A percentile compares a stretch with the other conserved stretches of the same genome.
These are phyloP conservation scores for Acacia crassicarpa DNA, from an alignment of 306 rosid species.

Conservation along the genomic window DNA sequence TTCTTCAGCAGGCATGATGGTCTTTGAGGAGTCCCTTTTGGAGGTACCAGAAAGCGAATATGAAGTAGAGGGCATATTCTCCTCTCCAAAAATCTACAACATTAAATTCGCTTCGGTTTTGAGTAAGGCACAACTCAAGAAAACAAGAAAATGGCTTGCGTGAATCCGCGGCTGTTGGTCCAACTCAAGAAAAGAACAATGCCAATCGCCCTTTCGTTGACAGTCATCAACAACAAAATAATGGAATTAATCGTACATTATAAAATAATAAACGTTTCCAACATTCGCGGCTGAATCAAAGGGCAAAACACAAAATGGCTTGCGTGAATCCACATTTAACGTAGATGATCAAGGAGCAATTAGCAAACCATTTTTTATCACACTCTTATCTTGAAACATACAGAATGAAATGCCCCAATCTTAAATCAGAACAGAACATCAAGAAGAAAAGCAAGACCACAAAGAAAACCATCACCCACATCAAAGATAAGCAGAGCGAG, in stretches of 20 bases:
- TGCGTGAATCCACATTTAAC: not conserved
- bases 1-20: conserved; percentile 53
- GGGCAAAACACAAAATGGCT: not conserved
- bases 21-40: conserved; percentile 60
- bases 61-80: conserved; percentile 59
- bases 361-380: not conserved
- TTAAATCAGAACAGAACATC: not conserved
- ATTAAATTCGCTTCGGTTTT: conserved; percentile 6
- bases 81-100: conserved; percentile 60
- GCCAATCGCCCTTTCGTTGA: too few relatives aligned
- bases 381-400: not conserved
- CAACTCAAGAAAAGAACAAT: too few relatives aligned
- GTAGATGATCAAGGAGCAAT: not conserved
- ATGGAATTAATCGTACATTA: not conserved
- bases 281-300: not conserved
- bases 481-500: not conserved
- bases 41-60: conserved; percentile 58
- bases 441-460: not conserved
- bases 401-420: not conserved
- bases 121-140: not conserved
- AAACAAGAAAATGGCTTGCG: not conserved
- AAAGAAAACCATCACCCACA: not conserved
- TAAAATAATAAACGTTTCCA: not conserved
- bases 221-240: not conserved
- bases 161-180: not conserved